Evolutionary conservation across 202 grass and related monocot species (phyloP).

Genomic region (Panicum hallii): DNA sequence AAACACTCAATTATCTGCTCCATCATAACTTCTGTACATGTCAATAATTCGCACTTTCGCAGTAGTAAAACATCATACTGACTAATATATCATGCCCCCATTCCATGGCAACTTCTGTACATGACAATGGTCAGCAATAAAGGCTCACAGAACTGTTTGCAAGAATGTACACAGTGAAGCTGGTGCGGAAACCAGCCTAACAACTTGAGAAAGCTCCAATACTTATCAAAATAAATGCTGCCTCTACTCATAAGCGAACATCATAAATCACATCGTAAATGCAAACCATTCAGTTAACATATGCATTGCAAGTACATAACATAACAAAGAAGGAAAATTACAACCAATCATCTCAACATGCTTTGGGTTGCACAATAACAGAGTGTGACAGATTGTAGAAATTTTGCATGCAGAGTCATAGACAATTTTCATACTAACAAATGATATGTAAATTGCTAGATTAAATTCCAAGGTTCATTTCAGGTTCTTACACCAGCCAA

Average conservation of each 20-base stretch:
- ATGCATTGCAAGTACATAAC: not conserved
- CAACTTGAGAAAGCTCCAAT: not conserved
- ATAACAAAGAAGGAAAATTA: not conserved
- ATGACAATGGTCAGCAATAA: not conserved
- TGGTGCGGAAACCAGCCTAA: not conserved
- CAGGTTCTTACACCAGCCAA: constrained; percentile 44
- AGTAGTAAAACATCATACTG: constrained; percentile 14
- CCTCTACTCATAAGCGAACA: not conserved
- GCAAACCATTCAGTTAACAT: not conserved
- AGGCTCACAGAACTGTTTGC: not conserved
- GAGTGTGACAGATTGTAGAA: not conserved
- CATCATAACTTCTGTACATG: constrained; percentile 40
- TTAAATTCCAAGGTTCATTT: constrained; percentile 35
- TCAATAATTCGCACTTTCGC: constrained; percentile 9
- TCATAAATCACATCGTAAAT: not conserved
- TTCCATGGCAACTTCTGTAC: constrained; percentile 11
- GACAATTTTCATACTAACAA: not conserved
- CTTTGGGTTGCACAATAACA: not conserved
- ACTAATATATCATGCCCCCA: not conserved
- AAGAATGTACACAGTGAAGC: not conserved
- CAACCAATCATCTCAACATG: not conserved
- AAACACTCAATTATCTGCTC: constrained; percentile 18
- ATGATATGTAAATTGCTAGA: constrained; percentile 11
- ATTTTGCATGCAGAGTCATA: not conserved
- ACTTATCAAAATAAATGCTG: not conserved